Conservation (phyloP, 164 flowering plant genomes). For the Sextonia rubra region DNA sequence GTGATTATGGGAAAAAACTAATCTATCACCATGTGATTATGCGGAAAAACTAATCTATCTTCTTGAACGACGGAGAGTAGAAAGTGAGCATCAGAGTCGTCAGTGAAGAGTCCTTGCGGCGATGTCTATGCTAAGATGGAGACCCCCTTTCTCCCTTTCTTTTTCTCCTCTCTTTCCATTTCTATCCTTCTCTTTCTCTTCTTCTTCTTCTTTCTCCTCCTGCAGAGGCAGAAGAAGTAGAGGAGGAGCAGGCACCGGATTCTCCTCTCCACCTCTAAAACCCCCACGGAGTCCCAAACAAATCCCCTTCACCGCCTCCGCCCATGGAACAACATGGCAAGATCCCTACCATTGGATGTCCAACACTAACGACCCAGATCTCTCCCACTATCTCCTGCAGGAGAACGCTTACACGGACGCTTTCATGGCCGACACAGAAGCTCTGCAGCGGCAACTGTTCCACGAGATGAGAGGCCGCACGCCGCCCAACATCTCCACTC, state of each 20-base stretch:
- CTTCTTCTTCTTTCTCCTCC: conserved; percentile 26
- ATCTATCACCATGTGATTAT: no score
- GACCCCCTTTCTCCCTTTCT: conserved; percentile 13
- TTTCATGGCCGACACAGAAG: conserved; percentile 71
- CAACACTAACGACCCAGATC: conserved; percentile 65
- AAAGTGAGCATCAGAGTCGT: no score
- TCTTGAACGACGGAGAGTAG: no score
- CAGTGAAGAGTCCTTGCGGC: no score
- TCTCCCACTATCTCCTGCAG: conserved; percentile 39
- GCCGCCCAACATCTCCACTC: conserved; percentile 57
- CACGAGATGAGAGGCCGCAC: conserved; percentile 65
- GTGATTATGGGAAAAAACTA: no score
- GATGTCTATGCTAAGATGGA: conserved; percentile 4
- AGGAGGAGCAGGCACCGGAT: conserved; percentile 4
- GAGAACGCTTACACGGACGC: conserved; percentile 71
- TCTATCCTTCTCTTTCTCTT: conserved; percentile 21
- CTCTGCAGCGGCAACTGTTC: conserved; percentile 40
- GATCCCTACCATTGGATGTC: conserved; percentile 95
- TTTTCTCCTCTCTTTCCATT: conserved; percentile 11
- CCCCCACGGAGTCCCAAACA: conserved; percentile 72
- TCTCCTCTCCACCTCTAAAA: conserved; percentile 12
- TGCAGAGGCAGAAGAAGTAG: no score
- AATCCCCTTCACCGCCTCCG: conserved; percentile 54
- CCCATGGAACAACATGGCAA: conserved; percentile 59
- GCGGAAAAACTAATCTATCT: no score